phyloP scores from a whole-genome alignment of 2,329 filamentous ascomycete genomes.

The Fusarium aywerte region DNA sequence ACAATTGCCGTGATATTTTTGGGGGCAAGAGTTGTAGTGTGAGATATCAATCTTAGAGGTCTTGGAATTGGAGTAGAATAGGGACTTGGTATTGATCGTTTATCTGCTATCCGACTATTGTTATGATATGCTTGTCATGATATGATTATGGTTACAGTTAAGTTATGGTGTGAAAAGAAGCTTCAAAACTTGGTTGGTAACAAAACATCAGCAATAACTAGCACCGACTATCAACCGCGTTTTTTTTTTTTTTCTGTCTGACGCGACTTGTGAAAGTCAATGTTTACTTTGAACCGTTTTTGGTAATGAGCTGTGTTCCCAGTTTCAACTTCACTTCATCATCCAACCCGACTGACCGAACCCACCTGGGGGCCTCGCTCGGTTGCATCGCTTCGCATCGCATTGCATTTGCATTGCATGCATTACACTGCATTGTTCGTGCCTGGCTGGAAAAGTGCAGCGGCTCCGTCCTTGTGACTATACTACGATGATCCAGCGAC shows the following conservation, averaged over 20 bases:
- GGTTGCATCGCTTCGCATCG: constrained; percentile 21
- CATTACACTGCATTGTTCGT: constrained; percentile 32
- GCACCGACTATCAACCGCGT: constrained; percentile 13
- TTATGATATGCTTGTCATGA: neutral
- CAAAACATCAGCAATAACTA: constrained; percentile 1
- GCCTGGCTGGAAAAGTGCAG: constrained; percentile 33
- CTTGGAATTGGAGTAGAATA: neutral
- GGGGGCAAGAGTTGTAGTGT: neutral
- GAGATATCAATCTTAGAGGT: neutral
- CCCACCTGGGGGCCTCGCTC: constrained; percentile 1
- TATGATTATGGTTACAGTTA: neutral
- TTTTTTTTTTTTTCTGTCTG: neutral
- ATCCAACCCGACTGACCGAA: neutral
- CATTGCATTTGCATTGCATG: neutral
- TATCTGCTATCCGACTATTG: neutral
- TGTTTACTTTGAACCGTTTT: constrained; percentile 40
- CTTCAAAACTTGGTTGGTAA: neutral
- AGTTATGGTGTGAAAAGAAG: neutral
- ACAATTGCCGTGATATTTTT: neutral
- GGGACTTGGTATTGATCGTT: neutral
- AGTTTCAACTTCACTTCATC: constrained; percentile 2
- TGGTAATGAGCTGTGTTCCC: constrained; percentile 28
- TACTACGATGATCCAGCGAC: constrained; percentile 13
- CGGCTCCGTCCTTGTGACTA: constrained; percentile 37
- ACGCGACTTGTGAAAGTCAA: neutral